Percentiles rank a stretch among this genome's conserved stretches.
Conservation (phyloP, 495 filamentous ascomycete species). For the Aspergillus diversus region DNA sequence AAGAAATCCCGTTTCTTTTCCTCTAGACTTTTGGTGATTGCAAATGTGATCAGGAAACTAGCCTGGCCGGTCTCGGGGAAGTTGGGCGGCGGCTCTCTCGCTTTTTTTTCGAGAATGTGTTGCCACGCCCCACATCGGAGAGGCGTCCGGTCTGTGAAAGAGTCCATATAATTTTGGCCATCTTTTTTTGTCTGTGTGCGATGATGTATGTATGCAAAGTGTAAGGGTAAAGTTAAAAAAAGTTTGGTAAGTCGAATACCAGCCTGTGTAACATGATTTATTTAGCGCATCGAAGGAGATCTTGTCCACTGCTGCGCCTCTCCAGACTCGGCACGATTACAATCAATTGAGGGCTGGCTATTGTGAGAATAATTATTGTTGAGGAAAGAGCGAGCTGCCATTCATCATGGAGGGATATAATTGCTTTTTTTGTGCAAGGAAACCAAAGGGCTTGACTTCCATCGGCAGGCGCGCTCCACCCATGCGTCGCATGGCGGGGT, state of each 20-base stretch:
- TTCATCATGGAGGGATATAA: not conserved
- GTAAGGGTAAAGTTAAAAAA: constrained; percentile 4
- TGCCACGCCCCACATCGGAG: constrained; percentile 41
- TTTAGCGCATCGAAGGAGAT: not conserved
- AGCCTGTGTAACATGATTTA: not conserved
- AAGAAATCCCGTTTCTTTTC: not conserved
- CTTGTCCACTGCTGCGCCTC: not conserved
- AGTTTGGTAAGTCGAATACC: constrained; percentile 10
- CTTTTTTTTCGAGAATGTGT: constrained; percentile 39
- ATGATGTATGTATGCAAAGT: constrained; percentile 1
- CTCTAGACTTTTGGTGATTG: not conserved
- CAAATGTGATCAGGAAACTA: constrained; percentile 14
- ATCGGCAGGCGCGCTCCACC: constrained; percentile 33
- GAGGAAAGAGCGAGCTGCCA: too few relatives aligned
- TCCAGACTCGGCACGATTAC: not conserved
- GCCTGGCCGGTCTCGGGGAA: constrained; percentile 40
- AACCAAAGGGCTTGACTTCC: constrained; percentile 12
- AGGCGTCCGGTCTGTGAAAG: constrained; percentile 7
- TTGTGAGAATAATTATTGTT: not conserved
- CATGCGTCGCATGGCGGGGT: constrained; percentile 33
- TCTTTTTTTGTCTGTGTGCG: constrained; percentile 4
- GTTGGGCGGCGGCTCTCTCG: constrained; percentile 14
- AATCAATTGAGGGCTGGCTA: not conserved
- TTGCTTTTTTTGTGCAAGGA: constrained; percentile 14
- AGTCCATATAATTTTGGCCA: constrained; percentile 15